Percentiles rank a stretch among this genome's conserved stretches.
Evolutionary conservation across 495 filamentous ascomycete genomes (phyloP).

Genomic region (Aspergillus ellipticus): DNA sequence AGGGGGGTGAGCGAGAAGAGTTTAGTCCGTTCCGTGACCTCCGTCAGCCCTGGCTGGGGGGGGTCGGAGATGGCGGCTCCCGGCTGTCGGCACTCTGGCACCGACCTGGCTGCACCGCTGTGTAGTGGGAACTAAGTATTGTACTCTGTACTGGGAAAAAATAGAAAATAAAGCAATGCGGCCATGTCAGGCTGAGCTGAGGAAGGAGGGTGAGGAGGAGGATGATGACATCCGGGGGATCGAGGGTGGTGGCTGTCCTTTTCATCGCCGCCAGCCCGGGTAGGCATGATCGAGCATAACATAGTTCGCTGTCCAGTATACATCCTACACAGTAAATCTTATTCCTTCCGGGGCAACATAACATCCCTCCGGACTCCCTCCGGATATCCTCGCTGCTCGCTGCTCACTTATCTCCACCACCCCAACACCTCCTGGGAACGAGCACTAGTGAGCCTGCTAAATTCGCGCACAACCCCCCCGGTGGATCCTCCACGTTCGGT

Average conservation of each 20-base stretch:
- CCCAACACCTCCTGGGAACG: background rate
- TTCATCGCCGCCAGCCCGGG: too few relatives aligned
- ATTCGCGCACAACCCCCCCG: slow-evolving; percentile 6
- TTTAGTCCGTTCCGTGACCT: background rate
- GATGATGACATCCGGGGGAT: background rate
- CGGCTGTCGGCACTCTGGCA: slow-evolving; percentile 3
- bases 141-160: background rate
- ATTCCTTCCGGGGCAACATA: background rate
- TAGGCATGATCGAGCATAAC: too few relatives aligned
- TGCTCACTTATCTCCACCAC: background rate
- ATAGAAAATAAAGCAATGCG: background rate
- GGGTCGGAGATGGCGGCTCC: background rate
- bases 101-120: background rate
- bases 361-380: background rate
- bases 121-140: too few relatives aligned
- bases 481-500: slow-evolving; percentile 12
- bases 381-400: background rate
- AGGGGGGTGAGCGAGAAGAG: background rate
- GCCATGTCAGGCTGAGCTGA: background rate
- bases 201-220: background rate
- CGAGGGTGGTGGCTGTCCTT: background rate
- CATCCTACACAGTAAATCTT: too few relatives aligned
- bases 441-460: background rate
- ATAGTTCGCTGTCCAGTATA: too few relatives aligned
- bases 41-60: slow-evolving; percentile 1